A percentile compares a stretch with the other conserved stretches of the same genome.
Evolutionary conservation across 2,329 filamentous ascomycete species (phyloP).

Genomic region (Daldinia sp.): DNA sequence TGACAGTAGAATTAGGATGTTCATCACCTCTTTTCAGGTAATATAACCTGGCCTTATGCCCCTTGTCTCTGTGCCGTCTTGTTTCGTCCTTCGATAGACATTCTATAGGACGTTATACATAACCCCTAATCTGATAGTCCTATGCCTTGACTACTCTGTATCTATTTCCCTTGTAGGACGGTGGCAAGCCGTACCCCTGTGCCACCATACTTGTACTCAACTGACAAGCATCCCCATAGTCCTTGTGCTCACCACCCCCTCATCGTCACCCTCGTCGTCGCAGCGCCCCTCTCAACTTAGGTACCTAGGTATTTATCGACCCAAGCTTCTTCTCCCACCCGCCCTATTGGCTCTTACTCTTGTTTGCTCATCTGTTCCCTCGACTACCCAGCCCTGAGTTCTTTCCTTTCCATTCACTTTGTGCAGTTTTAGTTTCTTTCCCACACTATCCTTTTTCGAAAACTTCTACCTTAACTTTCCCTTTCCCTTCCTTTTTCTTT

Average conservation of each 20-base stretch:
- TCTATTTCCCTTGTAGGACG: background rate
- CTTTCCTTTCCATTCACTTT: background rate
- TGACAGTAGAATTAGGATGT: constrained; percentile 4
- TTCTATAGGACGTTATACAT: background rate
- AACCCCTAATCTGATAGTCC: background rate
- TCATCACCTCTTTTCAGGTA: background rate
- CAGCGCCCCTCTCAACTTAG: background rate
- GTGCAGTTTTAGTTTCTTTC: background rate
- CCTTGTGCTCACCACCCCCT: background rate
- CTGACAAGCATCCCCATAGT: background rate
- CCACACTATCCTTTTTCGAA: constrained; percentile 7
- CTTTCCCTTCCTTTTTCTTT: background rate
- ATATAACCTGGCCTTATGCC: background rate
- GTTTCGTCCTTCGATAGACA: background rate
- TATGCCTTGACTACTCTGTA: background rate
- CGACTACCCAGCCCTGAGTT: background rate
- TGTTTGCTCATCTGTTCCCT: background rate
- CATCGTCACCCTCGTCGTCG: background rate
- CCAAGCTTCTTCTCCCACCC: background rate
- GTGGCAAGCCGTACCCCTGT: background rate
- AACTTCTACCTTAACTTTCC: background rate
- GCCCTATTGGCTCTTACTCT: constrained; percentile 3
- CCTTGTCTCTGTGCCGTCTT: background rate
- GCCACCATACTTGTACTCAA: background rate
- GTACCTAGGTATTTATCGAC: constrained; percentile 1